phyloP scores from a whole-genome alignment of 495 filamentous ascomycete genomes.

The Penicillium cinerascens region DNA sequence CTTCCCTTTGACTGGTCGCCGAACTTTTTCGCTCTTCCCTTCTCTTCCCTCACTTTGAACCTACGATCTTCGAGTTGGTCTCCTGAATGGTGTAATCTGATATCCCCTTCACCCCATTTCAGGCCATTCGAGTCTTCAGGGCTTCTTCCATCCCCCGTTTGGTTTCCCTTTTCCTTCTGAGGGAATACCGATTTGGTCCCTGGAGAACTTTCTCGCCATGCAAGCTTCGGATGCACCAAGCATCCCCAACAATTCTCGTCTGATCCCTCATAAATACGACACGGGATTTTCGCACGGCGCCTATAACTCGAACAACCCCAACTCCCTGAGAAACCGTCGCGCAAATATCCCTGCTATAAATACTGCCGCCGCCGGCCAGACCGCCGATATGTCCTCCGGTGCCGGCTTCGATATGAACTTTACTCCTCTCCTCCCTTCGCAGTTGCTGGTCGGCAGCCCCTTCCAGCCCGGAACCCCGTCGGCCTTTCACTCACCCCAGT shows the following conservation, averaged over 20 bases:
- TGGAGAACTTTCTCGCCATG: conserved; percentile 60
- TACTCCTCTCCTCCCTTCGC: conserved; percentile 89
- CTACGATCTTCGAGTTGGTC: background rate
- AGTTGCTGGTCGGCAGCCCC: conserved; percentile 90
- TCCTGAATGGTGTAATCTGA: conserved; percentile 18
- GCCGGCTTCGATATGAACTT: conserved; percentile 97
- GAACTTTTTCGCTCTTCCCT: conserved; percentile 9
- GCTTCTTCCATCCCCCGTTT: conserved; percentile 45
- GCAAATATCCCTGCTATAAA: conserved; percentile 92
- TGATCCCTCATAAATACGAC: conserved; percentile 54
- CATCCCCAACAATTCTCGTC: conserved; percentile 51
- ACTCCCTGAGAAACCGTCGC: conserved; percentile 67
- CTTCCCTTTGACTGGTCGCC: conserved; percentile 14
- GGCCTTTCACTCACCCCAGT: conserved; percentile 86
- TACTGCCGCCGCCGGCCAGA: conserved; percentile 58
- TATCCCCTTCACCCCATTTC: background rate
- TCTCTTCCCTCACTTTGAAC: conserved; percentile 7
- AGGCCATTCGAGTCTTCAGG: background rate
- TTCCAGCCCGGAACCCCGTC: conserved; percentile 94
- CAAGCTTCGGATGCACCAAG: conserved; percentile 68
- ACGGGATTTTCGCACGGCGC: conserved; percentile 90
- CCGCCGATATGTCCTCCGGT: conserved; percentile 77
- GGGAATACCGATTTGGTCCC: conserved; percentile 1
- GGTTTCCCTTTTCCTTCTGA: background rate
- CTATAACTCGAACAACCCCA: conserved; percentile 70